A percentile compares a stretch with the other conserved stretches of the same genome.
Evolutionary conservation across 2,329 filamentous ascomycete species (phyloP).

Genomic region (Akanthomyces dipterigenus): DNA sequence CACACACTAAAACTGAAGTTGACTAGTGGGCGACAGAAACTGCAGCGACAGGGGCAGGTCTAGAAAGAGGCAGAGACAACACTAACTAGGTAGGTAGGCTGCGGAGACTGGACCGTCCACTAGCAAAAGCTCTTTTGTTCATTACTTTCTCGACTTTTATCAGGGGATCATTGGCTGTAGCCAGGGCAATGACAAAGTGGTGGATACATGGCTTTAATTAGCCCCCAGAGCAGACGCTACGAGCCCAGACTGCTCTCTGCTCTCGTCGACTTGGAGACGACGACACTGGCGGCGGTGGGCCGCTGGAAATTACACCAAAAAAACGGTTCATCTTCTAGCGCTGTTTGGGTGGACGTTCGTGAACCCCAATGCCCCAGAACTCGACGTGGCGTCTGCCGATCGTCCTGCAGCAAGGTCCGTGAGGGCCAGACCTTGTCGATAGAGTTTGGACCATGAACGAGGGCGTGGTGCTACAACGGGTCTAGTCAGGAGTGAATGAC

Average conservation of each 20-base stretch:
- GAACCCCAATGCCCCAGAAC: conserved; percentile 4
- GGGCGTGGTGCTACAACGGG: neutral
- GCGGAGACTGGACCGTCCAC: no score
- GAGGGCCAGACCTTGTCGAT: neutral
- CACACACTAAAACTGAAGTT: neutral
- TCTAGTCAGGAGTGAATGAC: neutral
- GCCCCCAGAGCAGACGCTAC: neutral
- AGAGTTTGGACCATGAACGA: neutral
- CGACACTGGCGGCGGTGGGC: neutral
- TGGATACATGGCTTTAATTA: conserved; percentile 1
- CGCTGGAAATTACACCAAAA: conserved; percentile 5
- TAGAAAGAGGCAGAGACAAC: neutral
- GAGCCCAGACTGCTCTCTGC: neutral
- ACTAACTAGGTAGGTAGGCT: no score
- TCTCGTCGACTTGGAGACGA: neutral
- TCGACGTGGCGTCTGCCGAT: conserved; percentile 6
- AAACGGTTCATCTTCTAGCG: conserved; percentile 8
- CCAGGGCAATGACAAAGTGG: neutral
- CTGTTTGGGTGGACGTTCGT: neutral
- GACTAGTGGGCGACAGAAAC: neutral
- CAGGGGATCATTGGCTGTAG: neutral
- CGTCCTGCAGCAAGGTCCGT: neutral
- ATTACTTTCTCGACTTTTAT: neutral
- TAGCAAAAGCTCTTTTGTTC: neutral
- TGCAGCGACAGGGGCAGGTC: neutral